Evolutionary conservation across 2,329 filamentous ascomycete genomes (phyloP), one percentile per base, ranked within the genome.

Genomic region (Cytospora schulzeri): DNA sequence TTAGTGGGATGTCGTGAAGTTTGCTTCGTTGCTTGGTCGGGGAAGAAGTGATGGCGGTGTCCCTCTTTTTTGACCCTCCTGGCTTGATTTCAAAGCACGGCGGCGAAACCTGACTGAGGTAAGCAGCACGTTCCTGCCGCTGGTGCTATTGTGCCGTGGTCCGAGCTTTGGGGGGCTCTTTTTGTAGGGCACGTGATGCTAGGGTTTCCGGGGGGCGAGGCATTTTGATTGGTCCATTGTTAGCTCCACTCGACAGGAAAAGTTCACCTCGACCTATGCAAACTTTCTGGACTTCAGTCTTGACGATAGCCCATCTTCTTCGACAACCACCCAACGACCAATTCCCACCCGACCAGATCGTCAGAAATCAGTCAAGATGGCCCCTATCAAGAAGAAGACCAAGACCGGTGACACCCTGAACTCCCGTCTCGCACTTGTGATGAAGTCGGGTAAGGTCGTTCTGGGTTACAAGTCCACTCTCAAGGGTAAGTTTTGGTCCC

Each of bases 391-490:
- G 77, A 93, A 92, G 88, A 91, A 91, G 83, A 84, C 79, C 81
- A 94, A 91, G 88, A 96, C 93, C 85, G 89, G 92, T 82, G 88
- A 81, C 89, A 90, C 79, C 78, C 83, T 85, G 79, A 85, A 83
- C 80, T 83, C 81, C 77, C 84, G 83, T 78, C 79, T 86, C 71
- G 84, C 83, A 75, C 80, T 87, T 76, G 84, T 87, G 69, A 85
- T 87, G 82, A 87, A 87, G 81, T 84, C 81, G 70, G 86, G 87
- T 75, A 91, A 91, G 80, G 92, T 97, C 85, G 93, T 88, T 70
- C 87, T 96, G 71, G 93, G 93, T 76, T 94, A 94, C 87, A 93
- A 94, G 83, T 91, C 88, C 69, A 94, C 79, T 86, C 77, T 75
- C 61, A 76, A 67, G 62, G 65, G 69, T 69, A 68, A 57, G 68